phyloP scores from a whole-genome alignment of 805 yeast species.

The Candida sakaeoensis region DNA sequence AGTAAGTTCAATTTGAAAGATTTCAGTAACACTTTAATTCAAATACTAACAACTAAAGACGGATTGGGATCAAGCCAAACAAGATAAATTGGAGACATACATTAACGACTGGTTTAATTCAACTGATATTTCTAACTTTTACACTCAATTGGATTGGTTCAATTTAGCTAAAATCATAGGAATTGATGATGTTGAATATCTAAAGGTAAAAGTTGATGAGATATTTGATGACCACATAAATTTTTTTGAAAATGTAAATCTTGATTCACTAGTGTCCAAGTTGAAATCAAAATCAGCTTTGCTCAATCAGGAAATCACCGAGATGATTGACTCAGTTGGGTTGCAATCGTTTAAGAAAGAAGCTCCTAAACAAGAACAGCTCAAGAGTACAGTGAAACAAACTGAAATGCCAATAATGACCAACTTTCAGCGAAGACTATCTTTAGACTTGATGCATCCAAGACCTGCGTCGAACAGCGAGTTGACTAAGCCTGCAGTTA shows the following conservation, averaged over 20 bases:
- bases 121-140: conserved; percentile 12
- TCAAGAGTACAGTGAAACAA: not conserved
- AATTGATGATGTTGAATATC: conserved; percentile 14
- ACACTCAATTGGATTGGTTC: conserved; percentile 18
- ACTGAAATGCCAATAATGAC: conserved; percentile 18
- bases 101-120: conserved; percentile 9
- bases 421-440: conserved; percentile 21
- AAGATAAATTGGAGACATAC: conserved; percentile 1
- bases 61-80: conserved; percentile 5
- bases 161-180: conserved; percentile 12
- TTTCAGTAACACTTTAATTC: no score
- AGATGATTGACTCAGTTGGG: conserved; percentile 8
- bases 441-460: conserved; percentile 26
- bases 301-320: conserved; percentile 11
- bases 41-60: conserved; percentile 5
- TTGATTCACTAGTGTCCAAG: conserved; percentile 3
- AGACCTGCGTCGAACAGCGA: conserved; percentile 10
- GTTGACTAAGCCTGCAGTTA: conserved; percentile 27
- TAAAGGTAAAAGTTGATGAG: conserved; percentile 21
- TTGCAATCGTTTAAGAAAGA: conserved; percentile 6
- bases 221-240: conserved; percentile 15
- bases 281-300: conserved; percentile 9
- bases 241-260: conserved; percentile 8
- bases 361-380: not conserved
- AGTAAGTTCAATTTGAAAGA: no score